phyloP scores from a whole-genome alignment of 2,329 filamentous ascomycete species.

The Biscogniauxia sp. region DNA sequence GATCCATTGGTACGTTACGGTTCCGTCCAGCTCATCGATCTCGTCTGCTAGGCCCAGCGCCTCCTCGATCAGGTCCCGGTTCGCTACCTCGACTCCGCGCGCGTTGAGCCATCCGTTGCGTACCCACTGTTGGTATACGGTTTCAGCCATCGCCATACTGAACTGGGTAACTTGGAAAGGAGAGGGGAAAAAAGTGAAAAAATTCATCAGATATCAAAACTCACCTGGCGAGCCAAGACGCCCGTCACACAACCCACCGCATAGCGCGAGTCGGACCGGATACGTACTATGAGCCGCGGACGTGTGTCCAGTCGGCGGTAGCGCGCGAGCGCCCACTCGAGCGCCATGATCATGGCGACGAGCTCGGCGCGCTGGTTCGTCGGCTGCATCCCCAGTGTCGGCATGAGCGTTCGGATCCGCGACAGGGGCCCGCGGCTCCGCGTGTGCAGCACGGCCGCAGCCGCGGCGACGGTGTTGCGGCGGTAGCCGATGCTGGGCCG shows the following conservation, averaged over 20 bases:
- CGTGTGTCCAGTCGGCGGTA: conserved; percentile 13
- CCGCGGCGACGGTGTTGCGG: conserved; percentile 26
- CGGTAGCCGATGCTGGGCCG: conserved; percentile 27
- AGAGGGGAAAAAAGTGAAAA: too few species aligned
- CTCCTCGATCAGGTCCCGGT: conserved; percentile 34
- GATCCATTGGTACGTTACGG: conserved; percentile 33
- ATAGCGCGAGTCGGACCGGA: conserved; percentile 37
- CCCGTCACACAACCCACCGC: conserved; percentile 32
- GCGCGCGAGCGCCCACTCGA: conserved; percentile 43
- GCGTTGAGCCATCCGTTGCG: conserved; percentile 34
- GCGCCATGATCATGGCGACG: conserved; percentile 41
- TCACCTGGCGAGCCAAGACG: too few species aligned
- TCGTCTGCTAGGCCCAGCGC: conserved; percentile 26
- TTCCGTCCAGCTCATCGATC: conserved; percentile 24
- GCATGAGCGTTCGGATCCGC: not conserved
- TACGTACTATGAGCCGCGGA: conserved; percentile 27
- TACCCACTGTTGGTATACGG: conserved; percentile 33
- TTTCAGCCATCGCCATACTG: not conserved
- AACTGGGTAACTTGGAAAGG: too few species aligned
- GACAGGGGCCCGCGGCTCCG: conserved; percentile 4
- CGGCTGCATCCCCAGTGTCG: not conserved
- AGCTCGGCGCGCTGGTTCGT: conserved; percentile 39
- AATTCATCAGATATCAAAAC: too few species aligned
- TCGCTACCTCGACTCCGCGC: conserved; percentile 30
- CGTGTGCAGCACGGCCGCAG: conserved; percentile 24